Base-by-base conservation (phyloP, 169 alveolate genomes). In the Babesia bigemina region DNA sequence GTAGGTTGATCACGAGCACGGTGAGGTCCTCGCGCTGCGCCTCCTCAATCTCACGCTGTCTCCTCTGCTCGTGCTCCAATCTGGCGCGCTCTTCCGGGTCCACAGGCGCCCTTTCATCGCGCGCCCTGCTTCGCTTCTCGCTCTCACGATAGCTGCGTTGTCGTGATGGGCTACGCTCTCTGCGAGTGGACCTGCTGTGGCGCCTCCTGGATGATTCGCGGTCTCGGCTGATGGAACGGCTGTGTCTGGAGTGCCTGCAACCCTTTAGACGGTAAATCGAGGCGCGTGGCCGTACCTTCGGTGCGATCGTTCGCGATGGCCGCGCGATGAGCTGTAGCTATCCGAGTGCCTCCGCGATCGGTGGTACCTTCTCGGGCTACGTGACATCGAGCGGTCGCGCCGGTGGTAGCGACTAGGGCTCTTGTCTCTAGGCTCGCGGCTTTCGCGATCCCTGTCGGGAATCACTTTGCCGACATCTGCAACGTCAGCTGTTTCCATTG, bases 1-100 rank as follows among this genome's bases (percentile, higher is more conserved):
- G 92, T 69, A 98, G 85, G 79, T 97, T 93, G 67, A 93, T 85
- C 73, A 97, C 98, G 77, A 97, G 90, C 36, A 98, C 97, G 1
- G 99, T 98, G 77, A 97, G 83, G 91, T 98, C 99, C 82, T 95
- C 99, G 57, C 99, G 94, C 79, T 95, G 95, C 28, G 99, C 98
- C 90, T 96, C 98, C 92, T 96, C 99, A 26, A 95, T 91, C 79
- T 96, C 98, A 53, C 86, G 87, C 60, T 93, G 88, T 24, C 92
- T 85, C 65, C 86, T 66, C 42, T 86, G 86, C 63, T 92, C 92
- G 63, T 86, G 90, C 82, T 88, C 91, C 73, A 79, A 92, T 26
- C 85, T 69, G 39, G 77, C 82, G 73, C 86, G 83, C 90, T 78
- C 91, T 70, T 39, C 85, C 73, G 87, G 75, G n/a, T 60, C 83